Evolutionary conservation across 1,284 basidiomycete species (phyloP).

Genomic region (Crepidotus sp.): DNA sequence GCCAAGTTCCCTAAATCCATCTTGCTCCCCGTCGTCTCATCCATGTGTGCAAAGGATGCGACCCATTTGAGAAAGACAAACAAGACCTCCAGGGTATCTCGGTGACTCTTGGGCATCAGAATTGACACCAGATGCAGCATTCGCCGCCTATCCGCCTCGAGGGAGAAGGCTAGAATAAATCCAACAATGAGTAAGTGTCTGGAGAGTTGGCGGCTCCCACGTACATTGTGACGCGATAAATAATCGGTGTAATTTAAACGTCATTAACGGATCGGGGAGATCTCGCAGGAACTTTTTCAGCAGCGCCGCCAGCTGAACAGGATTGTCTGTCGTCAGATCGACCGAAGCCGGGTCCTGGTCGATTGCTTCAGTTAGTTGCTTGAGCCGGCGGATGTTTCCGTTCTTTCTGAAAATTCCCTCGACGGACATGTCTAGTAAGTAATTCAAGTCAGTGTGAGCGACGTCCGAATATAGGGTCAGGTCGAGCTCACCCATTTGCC

Average conservation of each 20-base stretch:
- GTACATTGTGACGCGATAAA: constrained; percentile 84
- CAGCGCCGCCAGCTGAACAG: constrained; percentile 93
- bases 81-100: constrained; percentile 96
- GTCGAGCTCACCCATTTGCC: constrained; percentile 84
- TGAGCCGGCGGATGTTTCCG: constrained; percentile 91
- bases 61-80: constrained; percentile 99
- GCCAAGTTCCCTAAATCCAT: constrained; percentile 97
- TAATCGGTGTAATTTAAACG: constrained; percentile 86
- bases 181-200: constrained; percentile 1
- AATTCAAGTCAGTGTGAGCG: constrained; percentile 6
- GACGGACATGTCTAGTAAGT: constrained; percentile 83
- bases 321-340: constrained; percentile 90
- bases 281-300: constrained; percentile 97
- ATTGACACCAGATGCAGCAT: constrained; percentile 83
- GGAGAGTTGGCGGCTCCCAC: constrained; percentile 24
- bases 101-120: constrained; percentile 85
- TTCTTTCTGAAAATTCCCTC: constrained; percentile 99
- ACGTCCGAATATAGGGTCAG: background rate
- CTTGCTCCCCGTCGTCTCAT: constrained; percentile 96
- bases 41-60: constrained; percentile 96
- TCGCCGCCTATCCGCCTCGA: constrained; percentile 72
- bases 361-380: constrained; percentile 85
- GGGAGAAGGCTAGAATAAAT: constrained; percentile 51
- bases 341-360: constrained; percentile 89
- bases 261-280: constrained; percentile 92